phyloP scores from a whole-genome alignment of 2,329 filamentous ascomycete genomes.

The Rachicladosporium sp. region DNA sequence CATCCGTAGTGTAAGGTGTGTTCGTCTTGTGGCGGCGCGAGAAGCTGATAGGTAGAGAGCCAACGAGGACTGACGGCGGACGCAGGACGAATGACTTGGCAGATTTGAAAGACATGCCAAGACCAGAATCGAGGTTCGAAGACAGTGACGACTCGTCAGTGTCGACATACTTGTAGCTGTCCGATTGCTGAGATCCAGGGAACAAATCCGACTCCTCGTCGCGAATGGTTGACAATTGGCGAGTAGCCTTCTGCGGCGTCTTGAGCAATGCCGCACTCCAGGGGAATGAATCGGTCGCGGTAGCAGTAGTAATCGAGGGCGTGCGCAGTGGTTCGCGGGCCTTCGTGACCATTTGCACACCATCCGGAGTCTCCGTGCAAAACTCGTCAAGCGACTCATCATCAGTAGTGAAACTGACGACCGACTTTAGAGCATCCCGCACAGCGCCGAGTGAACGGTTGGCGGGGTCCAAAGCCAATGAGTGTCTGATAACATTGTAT shows the following conservation, averaged over 20 bases:
- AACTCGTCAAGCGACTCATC: conserved; percentile 90
- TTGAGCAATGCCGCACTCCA: conserved; percentile 86
- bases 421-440: conserved; percentile 64
- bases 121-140: conserved; percentile 70
- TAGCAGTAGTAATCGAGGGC: conserved; percentile 82
- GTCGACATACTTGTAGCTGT: conserved; percentile 60
- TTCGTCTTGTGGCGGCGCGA: conserved; percentile 51
- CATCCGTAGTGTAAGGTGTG: conserved; percentile 18
- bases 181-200: conserved; percentile 57
- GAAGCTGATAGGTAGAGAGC: conserved; percentile 56
- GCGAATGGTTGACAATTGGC: conserved; percentile 77
- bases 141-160: conserved; percentile 69
- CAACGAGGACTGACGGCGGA: conserved; percentile 51
- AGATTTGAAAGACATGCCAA: conserved; percentile 72
- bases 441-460: conserved; percentile 73
- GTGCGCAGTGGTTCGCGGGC: conserved; percentile 93
- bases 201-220: conserved; percentile 78
- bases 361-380: conserved; percentile 62
- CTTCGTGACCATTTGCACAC: conserved; percentile 59
- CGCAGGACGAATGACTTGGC: conserved; percentile 36
- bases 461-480: conserved; percentile 78
- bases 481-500: conserved; percentile 82
- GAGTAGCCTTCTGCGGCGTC: conserved; percentile 55
- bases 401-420: conserved; percentile 83
- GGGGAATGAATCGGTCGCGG: conserved; percentile 70